Conservation (phyloP, 345 rosid species). For the Orychophragmus violaceus region DNA sequence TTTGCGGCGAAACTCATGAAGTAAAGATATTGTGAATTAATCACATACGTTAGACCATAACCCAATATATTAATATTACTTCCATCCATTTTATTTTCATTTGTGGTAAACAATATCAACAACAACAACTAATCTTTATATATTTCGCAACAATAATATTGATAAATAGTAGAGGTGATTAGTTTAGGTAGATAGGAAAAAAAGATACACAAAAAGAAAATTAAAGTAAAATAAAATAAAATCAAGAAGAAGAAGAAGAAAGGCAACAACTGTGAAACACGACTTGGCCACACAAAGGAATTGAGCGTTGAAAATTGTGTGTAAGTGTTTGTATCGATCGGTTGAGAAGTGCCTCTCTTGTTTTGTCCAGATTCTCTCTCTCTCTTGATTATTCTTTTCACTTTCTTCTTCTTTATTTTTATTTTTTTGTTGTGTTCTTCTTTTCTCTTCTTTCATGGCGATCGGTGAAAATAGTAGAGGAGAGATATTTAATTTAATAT, state of each 20-base stretch:
- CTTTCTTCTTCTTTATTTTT: background rate
- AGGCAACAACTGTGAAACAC: slow-evolving; percentile 28
- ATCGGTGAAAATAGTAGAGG: background rate
- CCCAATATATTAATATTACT: slow-evolving; percentile 15
- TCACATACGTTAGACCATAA: slow-evolving; percentile 27
- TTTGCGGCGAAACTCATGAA: slow-evolving; percentile 18
- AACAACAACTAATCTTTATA: slow-evolving; percentile 15
- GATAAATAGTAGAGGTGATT: slow-evolving; percentile 11
- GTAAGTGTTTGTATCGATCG: slow-evolving; percentile 31
- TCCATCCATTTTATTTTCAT: background rate
- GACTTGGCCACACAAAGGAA: slow-evolving; percentile 19
- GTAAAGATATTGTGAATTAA: slow-evolving; percentile 28
- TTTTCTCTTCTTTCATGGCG: slow-evolving; percentile 20
- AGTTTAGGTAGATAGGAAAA: slow-evolving; percentile 34
- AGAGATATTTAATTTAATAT: background rate
- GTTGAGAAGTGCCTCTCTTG: slow-evolving; percentile 69
- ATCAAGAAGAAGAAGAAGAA: slow-evolving; percentile 16
- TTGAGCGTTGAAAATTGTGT: slow-evolving; percentile 52
- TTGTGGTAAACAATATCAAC: slow-evolving; percentile 18
- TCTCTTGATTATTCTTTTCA: background rate
- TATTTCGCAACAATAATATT: background rate
- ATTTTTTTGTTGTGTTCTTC: background rate
- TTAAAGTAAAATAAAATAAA: background rate
- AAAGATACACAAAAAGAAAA: background rate
- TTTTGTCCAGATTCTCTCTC: slow-evolving; percentile 9